Base-by-base conservation (phyloP, 2,329 filamentous ascomycete genomes). In the Pyrenochaeta sp. region DNA sequence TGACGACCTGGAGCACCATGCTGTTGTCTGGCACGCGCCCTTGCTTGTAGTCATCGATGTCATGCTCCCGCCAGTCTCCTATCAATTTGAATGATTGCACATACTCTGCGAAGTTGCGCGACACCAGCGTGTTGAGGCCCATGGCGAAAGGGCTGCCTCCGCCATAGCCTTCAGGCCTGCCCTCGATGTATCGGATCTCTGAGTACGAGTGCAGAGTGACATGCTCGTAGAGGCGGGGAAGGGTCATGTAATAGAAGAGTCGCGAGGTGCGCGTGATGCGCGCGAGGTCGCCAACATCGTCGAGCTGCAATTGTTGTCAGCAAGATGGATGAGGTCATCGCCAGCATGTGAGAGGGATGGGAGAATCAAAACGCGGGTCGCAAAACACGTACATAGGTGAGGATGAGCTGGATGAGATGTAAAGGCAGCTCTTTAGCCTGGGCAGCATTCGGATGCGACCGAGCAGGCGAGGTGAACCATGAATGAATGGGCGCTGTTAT, bases 201-300 rank as follows among this genome's bases (percentile, higher is more conserved):
- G 78, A 72, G 61, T 86, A 84, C 6, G 81, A 83, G 40, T 74
- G 79, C 22, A 86, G 70, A 5, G 74, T 78, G 39, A 86, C 76
- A 22, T 72, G 67, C 61, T 77, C 74, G 67, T 85, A 86, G 27
- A 86, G 76, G 43, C 80, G 81, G 14, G 83, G 83, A 3, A 85
- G 71, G 22, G 80, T 75, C 81, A 86, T 85, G 69, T 86, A 86
- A 55, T 85, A 82, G 55, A 85, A 76, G 27, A 86, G 75, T 10
- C 81, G 77, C 49, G 80, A 84, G 37, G 82, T 83, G 44, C 81
- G 76, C 51, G 81, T 84, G 39, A 84, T 66, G 47, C 81, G 76
- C 21, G 82, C 81, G 18, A 86, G 76, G 60, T 85, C 83, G 46
- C 69, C 78, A 29, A 76, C 72, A 70, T 84, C 74, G 50, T 85